These are phyloP conservation scores for Ricinus communis DNA, from an alignment of 345 rosid species.

Conservation along the genomic window DNA sequence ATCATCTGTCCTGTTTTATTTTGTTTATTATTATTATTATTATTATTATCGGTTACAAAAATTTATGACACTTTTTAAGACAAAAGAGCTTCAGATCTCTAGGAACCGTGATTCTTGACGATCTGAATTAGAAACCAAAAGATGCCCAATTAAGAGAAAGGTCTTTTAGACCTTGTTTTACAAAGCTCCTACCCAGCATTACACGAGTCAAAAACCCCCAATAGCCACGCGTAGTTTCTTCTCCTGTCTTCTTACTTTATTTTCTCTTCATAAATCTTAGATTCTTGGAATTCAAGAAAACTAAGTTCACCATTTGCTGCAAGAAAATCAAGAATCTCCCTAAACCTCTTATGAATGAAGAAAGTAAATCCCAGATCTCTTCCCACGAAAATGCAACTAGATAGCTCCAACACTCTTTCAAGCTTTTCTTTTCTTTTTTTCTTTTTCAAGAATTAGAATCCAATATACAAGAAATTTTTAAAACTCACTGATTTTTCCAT, in stretches of 20 bases:
- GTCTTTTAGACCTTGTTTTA: constrained; percentile 24
- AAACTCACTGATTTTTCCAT: constrained; percentile 15
- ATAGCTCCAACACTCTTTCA: constrained; percentile 5
- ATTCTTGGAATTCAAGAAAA: constrained; percentile 21
- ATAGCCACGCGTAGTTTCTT: constrained; percentile 16
- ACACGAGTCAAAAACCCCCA: constrained; percentile 37
- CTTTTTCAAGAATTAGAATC: not conserved
- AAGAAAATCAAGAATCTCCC: constrained; percentile 14
- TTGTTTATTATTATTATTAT: not conserved
- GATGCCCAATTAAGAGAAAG: constrained; percentile 41
- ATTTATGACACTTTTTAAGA: constrained; percentile 1
- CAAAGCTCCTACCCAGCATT: constrained; percentile 32
- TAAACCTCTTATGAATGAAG: not conserved
- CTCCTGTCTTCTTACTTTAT: constrained; percentile 3
- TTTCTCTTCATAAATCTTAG: too few relatives aligned
- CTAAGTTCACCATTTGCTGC: not conserved
- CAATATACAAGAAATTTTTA: not conserved
- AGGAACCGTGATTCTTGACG: constrained; percentile 14
- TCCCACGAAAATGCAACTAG: constrained; percentile 6
- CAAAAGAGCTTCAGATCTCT: constrained; percentile 40
- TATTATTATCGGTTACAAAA: constrained; percentile 9
- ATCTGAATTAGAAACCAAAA: constrained; percentile 41
- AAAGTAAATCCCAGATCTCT: constrained; percentile 33
- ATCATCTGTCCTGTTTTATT: constrained; percentile 39
- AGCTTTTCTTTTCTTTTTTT: too few relatives aligned